phyloP scores from a whole-genome alignment of 495 filamentous ascomycete species.

The Venustampulla echinocandica region DNA sequence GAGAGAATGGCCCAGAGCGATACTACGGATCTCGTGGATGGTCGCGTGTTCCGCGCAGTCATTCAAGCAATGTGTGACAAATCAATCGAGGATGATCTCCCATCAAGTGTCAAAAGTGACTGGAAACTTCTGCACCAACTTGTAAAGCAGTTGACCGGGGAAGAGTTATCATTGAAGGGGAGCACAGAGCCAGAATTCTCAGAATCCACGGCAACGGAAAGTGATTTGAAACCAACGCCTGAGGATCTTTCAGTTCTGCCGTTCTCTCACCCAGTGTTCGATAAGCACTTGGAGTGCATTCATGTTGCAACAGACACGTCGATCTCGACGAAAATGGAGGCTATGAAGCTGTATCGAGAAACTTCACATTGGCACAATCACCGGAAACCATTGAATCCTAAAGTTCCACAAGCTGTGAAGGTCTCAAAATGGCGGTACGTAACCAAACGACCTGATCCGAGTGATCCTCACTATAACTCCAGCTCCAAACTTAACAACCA shows the following conservation, averaged over 20 bases:
- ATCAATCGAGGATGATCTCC: slow-evolving; percentile 13
- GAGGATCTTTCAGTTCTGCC: slow-evolving; percentile 39
- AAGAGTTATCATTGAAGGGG: slow-evolving; percentile 15
- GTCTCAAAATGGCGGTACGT: slow-evolving; percentile 23
- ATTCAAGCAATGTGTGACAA: slow-evolving; percentile 25
- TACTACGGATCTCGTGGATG: slow-evolving; percentile 56
- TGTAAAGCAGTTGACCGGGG: slow-evolving; percentile 6
- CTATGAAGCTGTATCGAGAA: slow-evolving; percentile 44
- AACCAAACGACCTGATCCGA: neutral
- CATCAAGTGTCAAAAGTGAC: slow-evolving; percentile 21
- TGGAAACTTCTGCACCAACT: slow-evolving; percentile 11
- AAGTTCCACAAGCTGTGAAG: slow-evolving; percentile 19
- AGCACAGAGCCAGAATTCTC: slow-evolving; percentile 7
- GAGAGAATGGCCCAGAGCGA: slow-evolving; percentile 31
- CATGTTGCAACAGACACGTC: slow-evolving; percentile 32
- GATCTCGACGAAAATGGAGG: slow-evolving; percentile 13
- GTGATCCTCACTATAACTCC: neutral
- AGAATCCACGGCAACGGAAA: neutral
- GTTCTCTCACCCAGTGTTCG: slow-evolving; percentile 50
- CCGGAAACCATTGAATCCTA: slow-evolving; percentile 40
- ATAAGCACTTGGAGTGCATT: slow-evolving; percentile 48
- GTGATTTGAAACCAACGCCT: slow-evolving; percentile 1
- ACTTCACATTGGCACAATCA: slow-evolving; percentile 58
- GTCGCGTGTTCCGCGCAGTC: slow-evolving; percentile 41
- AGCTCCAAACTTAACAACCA: too few species aligned